Conservation (phyloP, 23 red algal species). For the Gracilaria gracilis region DNA sequence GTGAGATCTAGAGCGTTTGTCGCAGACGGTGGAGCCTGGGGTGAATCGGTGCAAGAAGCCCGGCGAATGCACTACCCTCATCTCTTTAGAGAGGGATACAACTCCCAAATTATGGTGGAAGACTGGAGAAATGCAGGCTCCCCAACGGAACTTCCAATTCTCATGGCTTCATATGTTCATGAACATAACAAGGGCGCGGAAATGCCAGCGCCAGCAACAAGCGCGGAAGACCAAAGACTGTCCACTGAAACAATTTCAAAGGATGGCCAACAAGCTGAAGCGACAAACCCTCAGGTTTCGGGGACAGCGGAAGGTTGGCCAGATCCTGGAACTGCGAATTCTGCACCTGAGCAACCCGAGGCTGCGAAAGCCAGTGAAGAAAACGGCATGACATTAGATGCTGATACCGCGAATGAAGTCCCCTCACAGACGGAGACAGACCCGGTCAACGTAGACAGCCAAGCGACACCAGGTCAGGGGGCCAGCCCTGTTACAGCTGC, state of each 20-base stretch:
- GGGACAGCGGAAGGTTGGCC: neutral
- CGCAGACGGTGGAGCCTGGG: constrained; percentile 56
- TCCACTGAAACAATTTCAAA: neutral
- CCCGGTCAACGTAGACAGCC: neutral
- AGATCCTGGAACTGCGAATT: neutral
- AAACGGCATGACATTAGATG: neutral
- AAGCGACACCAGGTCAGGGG: neutral
- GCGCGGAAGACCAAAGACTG: too few species aligned
- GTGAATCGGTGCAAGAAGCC: constrained; percentile 25
- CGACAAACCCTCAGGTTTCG: neutral
- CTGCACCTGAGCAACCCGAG: neutral
- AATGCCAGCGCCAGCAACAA: neutral
- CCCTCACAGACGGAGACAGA: neutral
- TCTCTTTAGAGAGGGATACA: constrained; percentile 11
- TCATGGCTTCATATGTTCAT: neutral
- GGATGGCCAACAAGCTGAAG: neutral
- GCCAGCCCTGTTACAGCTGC: neutral
- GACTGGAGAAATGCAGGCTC: constrained; percentile 52
- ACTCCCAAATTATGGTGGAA: constrained; percentile 31
- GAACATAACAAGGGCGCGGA: neutral
- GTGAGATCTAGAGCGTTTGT: constrained; percentile 48
- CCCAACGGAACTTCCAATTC: constrained; percentile 19
- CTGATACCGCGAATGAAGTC: neutral
- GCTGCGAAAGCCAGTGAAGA: neutral
- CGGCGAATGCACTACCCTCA: constrained; percentile 24